Conservation (phyloP, 306 rosid species). For the Glycyrrhiza uralensis region DNA sequence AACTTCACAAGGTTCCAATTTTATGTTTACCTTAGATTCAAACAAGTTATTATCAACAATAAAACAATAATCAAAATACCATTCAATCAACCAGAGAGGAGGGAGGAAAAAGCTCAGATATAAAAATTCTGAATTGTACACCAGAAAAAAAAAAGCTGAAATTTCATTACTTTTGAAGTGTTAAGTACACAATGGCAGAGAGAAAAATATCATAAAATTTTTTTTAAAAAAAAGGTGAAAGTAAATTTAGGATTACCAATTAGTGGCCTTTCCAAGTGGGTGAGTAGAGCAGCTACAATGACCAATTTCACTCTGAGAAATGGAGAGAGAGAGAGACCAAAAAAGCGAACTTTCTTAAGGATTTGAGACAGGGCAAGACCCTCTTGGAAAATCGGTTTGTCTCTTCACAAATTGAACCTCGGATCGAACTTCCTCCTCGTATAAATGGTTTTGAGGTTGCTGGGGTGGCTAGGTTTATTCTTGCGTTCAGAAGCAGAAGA, state of each 20-base stretch:
- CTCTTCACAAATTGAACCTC: neutral
- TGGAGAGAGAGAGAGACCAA: neutral
- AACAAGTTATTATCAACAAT: too few relatives aligned
- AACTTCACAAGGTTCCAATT: neutral
- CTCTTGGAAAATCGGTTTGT: neutral
- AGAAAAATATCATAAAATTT: too few relatives aligned
- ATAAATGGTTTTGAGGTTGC: neutral
- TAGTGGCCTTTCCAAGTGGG: neutral
- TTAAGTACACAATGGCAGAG: too few relatives aligned
- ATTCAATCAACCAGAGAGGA: too few relatives aligned
- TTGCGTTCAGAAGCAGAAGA: neutral
- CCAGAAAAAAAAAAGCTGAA: too few relatives aligned
- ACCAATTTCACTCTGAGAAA: neutral
- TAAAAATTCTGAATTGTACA: too few relatives aligned
- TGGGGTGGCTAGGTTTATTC: neutral
- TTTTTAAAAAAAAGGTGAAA: too few relatives aligned
- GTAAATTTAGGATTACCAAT: neutral
- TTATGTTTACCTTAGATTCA: neutral
- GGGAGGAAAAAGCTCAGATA: too few relatives aligned
- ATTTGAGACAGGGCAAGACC: neutral
- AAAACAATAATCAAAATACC: too few relatives aligned
- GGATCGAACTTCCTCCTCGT: neutral
- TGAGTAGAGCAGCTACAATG: neutral
- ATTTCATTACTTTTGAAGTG: too few relatives aligned
- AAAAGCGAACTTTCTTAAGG: neutral